A percentile compares a stretch with the other conserved stretches of the same genome.
phyloP scores from a whole-genome alignment of 2,329 filamentous ascomycete genomes.

The Pestalotiopsis sp. region DNA sequence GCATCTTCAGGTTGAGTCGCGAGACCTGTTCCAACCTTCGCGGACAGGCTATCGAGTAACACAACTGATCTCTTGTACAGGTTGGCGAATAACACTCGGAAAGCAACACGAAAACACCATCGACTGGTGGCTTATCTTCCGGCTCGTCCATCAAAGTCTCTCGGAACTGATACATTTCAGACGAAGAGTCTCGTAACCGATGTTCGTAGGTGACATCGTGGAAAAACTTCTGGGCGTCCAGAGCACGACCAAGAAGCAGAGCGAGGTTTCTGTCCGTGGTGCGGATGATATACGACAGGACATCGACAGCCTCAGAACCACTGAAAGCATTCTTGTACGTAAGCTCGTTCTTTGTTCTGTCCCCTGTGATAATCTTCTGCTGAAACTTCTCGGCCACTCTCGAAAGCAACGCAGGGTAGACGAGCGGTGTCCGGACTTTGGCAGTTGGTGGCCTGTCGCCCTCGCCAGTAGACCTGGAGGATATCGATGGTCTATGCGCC shows the following conservation, averaged over 20 bases:
- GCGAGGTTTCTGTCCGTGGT: slow-evolving; percentile 96
- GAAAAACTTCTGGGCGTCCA: slow-evolving; percentile 98
- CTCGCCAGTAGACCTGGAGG: slow-evolving; percentile 51
- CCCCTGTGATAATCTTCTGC: slow-evolving; percentile 81
- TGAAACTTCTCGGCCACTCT: slow-evolving; percentile 90
- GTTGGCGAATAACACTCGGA: slow-evolving; percentile 98
- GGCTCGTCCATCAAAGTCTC: slow-evolving; percentile 85
- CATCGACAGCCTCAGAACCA: slow-evolving; percentile 91
- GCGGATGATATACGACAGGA: slow-evolving; percentile 95
- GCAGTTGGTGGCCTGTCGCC: slow-evolving; percentile 59
- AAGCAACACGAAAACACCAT: slow-evolving; percentile 93
- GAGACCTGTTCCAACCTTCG: slow-evolving; percentile 93
- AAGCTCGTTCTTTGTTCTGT: slow-evolving; percentile 93
- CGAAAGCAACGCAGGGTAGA: slow-evolving; percentile 94
- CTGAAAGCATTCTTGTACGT: slow-evolving; percentile 98
- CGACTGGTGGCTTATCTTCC: slow-evolving; percentile 74
- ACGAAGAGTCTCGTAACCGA: slow-evolving; percentile 87
- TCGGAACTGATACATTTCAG: slow-evolving; percentile 95
- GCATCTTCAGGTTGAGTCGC: slow-evolving; percentile 88
- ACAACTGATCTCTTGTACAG: slow-evolving; percentile 91
- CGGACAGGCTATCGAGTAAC: slow-evolving; percentile 97
- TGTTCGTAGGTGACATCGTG: slow-evolving; percentile 99
- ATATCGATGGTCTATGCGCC: slow-evolving; percentile 59
- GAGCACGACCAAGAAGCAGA: slow-evolving; percentile 82
- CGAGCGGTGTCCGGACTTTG: slow-evolving; percentile 76